Evolutionary conservation across 2,329 filamentous ascomycete species (phyloP).

Genomic region (Fusarium sp.): DNA sequence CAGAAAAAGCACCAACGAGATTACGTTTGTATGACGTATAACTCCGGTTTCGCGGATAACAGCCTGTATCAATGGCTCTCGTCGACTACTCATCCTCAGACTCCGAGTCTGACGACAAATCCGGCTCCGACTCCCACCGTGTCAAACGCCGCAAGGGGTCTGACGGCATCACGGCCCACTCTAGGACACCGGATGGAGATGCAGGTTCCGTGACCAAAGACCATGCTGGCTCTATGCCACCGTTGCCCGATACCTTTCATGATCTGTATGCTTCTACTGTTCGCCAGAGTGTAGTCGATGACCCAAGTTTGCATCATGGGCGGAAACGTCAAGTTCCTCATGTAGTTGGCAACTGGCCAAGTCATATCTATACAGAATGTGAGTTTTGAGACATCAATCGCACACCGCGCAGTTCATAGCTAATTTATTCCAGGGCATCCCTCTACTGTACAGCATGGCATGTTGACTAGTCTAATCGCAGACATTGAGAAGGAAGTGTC

Average conservation of each 20-base stretch:
- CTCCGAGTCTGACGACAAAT: conserved; percentile 19
- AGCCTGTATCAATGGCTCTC: conserved; percentile 64
- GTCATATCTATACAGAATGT: conserved; percentile 95
- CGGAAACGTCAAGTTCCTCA: conserved; percentile 87
- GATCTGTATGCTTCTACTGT: conserved; percentile 90
- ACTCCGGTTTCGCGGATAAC: conserved; percentile 3
- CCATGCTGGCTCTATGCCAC: conserved; percentile 65
- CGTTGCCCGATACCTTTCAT: conserved; percentile 84
- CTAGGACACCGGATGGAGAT: conserved; percentile 17
- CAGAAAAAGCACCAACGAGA: conserved; percentile 1
- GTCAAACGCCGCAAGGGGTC: conserved; percentile 55
- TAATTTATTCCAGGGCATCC: conserved; percentile 65
- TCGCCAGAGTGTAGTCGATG: conserved; percentile 81
- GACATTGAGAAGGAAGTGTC: conserved; percentile 54
- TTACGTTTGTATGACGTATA: conserved; percentile 18
- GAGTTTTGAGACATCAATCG: conserved; percentile 55
- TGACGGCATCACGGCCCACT: conserved; percentile 38
- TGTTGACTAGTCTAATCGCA: conserved; percentile 61
- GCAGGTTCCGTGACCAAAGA: conserved; percentile 11
- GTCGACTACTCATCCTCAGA: conserved; percentile 69
- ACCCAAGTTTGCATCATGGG: conserved; percentile 87
- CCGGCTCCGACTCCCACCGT: conserved; percentile 50
- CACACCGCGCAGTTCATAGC: conserved; percentile 1
- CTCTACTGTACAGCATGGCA: conserved; percentile 59
- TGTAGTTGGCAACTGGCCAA: conserved; percentile 90